A percentile compares a stretch with the other conserved stretches of the same genome.
phyloP scores from a whole-genome alignment of 371 early-diverging fungal genomes.

The Syncephalis plumigaleata region DNA sequence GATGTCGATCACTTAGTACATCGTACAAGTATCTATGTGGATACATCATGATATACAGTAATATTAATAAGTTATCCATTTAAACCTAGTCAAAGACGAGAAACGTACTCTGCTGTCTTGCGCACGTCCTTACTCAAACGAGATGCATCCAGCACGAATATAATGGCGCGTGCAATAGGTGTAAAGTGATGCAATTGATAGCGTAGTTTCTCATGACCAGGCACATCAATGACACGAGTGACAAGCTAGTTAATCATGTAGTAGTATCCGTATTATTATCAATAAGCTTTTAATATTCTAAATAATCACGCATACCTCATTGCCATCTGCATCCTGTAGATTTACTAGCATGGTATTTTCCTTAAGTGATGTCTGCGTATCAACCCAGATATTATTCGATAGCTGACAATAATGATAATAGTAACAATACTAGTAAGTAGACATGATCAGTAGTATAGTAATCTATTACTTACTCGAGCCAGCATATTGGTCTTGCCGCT shows the following conservation, averaged over 20 bases:
- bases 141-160: conserved; percentile 67
- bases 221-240: conserved; percentile 61
- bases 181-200: conserved; percentile 49
- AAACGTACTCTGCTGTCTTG: conserved; percentile 30
- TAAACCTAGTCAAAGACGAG: too few species aligned
- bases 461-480: conserved; percentile 16
- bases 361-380: too few species aligned
- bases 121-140: conserved; percentile 26
- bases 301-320: too few species aligned
- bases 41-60: too few species aligned
- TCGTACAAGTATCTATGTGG: conserved; percentile 43
- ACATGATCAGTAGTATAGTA: not conserved
- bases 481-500: conserved; percentile 45
- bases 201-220: conserved; percentile 73
- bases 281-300: too few species aligned
- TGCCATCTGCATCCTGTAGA: too few species aligned
- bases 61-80: too few species aligned
- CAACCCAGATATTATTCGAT: too few species aligned
- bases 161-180: conserved; percentile 43
- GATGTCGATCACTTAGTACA: conserved; percentile 37
- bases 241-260: not conserved
- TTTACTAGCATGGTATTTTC: too few species aligned
- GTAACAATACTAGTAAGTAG: not conserved
- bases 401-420: too few species aligned
- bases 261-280: too few species aligned